Conservation (phyloP, 2,329 filamentous ascomycete species). For the Hirsutella thompsonii region DNA sequence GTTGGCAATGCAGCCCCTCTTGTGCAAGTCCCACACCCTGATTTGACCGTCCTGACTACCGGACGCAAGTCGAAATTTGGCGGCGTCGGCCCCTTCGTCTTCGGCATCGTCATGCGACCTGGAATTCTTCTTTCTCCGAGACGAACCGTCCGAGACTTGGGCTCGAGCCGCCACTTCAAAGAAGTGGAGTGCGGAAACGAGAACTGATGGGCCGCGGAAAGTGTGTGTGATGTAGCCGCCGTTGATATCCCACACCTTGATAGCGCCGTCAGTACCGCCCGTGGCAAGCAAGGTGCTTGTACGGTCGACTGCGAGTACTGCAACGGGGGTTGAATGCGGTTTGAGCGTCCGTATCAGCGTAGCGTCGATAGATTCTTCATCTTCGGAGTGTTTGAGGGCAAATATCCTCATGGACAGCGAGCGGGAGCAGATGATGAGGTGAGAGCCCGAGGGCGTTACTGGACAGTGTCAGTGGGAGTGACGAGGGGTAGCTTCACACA, state of each 20-base stretch:
- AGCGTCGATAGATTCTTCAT: slow-evolving; percentile 45
- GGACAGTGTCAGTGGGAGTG: slow-evolving; percentile 6
- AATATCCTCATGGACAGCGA: slow-evolving; percentile 96
- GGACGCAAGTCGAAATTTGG: slow-evolving; percentile 69
- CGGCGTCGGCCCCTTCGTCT: slow-evolving; percentile 23
- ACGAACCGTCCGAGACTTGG: slow-evolving; percentile 9
- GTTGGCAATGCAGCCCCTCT: slow-evolving; percentile 61
- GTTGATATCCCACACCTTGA: slow-evolving; percentile 93
- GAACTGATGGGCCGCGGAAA: slow-evolving; percentile 82
- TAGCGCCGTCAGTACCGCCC: slow-evolving; percentile 80
- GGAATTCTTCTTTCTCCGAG: slow-evolving; percentile 22
- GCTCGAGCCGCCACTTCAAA: slow-evolving; percentile 56
- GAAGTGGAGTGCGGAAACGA: slow-evolving; percentile 84
- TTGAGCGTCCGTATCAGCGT: slow-evolving; percentile 71
- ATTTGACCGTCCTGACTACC: slow-evolving; percentile 92
- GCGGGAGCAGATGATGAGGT: slow-evolving; percentile 82
- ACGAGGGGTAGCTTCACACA: too few species aligned
- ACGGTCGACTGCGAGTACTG: slow-evolving; percentile 71
- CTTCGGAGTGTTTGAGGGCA: slow-evolving; percentile 47
- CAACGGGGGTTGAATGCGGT: slow-evolving; percentile 80
- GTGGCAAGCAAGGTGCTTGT: slow-evolving; percentile 86
- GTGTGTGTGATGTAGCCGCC: slow-evolving; percentile 90
- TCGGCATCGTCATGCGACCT: slow-evolving; percentile 20
- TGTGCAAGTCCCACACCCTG: slow-evolving; percentile 82
- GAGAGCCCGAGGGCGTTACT: slow-evolving; percentile 81